Conservation (phyloP, 305 asterid genomes). For the Fraxinus nigra region DNA sequence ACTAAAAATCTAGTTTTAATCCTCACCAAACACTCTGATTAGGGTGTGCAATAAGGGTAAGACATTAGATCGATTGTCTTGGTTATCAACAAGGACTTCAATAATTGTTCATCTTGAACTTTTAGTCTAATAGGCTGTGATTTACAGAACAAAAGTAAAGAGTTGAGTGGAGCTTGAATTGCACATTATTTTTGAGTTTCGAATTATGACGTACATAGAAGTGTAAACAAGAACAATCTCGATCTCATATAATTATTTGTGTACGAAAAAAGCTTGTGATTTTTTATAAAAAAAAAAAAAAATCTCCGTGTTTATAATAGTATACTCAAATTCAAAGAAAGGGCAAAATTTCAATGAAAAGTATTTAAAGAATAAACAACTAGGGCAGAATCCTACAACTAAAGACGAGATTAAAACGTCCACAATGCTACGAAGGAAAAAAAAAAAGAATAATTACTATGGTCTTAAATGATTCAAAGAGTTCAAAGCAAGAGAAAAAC, state of each 20-base stretch:
- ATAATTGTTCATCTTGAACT: not conserved
- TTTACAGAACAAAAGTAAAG: too few species aligned
- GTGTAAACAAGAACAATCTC: not conserved
- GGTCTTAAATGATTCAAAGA: not conserved
- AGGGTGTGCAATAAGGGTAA: not conserved
- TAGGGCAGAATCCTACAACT: not conserved
- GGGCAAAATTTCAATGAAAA: not conserved
- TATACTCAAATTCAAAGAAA: not conserved
- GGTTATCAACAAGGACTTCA: not conserved
- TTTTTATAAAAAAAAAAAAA: too few species aligned
- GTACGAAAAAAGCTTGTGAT: not conserved
- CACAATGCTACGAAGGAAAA: not conserved
- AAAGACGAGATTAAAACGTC: not conserved
- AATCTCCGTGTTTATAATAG: not conserved
- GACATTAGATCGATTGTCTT: not conserved
- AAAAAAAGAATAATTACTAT: not conserved
- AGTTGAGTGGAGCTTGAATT: too few species aligned
- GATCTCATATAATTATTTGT: not conserved
- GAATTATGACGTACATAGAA: too few species aligned
- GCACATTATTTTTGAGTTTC: too few species aligned
- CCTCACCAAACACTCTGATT: not conserved
- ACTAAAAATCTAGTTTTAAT: too few species aligned
- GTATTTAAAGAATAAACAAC: not conserved
- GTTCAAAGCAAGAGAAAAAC: too few species aligned
- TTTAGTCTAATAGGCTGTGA: too few species aligned